Evolutionary conservation across 2,329 filamentous ascomycete genomes (phyloP).

Genomic region (Lecanosticta acicola): DNA sequence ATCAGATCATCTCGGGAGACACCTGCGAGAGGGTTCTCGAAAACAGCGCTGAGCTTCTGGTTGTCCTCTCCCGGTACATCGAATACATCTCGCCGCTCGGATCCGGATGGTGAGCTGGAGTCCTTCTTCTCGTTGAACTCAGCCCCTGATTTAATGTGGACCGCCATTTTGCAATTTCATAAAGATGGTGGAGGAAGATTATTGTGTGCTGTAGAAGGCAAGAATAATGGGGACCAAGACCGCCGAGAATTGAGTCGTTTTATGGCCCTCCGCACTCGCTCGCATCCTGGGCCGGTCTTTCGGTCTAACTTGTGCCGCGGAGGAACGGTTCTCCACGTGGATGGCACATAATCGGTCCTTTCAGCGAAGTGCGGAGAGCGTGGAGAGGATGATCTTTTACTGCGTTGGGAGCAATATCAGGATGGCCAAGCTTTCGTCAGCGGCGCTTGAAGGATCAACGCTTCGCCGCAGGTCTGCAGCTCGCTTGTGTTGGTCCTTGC

Average conservation of each 20-base stretch:
- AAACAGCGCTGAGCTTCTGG: conserved; percentile 1
- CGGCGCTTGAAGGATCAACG: not conserved
- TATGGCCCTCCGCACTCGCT: not conserved
- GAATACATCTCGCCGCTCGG: not conserved
- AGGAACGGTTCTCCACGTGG: not conserved
- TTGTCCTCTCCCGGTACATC: not conserved
- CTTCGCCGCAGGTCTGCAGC: too few relatives aligned
- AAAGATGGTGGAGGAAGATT: not conserved
- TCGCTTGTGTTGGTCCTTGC: not conserved
- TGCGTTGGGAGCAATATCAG: not conserved
- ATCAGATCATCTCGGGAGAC: not conserved
- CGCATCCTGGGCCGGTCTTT: not conserved
- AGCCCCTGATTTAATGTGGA: not conserved
- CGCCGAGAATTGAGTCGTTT: not conserved
- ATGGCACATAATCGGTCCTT: not conserved
- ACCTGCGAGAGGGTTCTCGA: conserved; percentile 1
- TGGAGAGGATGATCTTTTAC: not conserved
- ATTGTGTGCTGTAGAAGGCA: not conserved
- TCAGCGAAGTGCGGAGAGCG: not conserved
- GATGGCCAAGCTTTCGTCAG: not conserved
- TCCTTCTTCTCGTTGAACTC: not conserved
- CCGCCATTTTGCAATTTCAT: not conserved
- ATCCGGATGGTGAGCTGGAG: not conserved
- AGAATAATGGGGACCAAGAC: not conserved
- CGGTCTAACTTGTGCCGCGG: not conserved